These are phyloP conservation scores for Sporodiniella umbellata DNA, from an alignment of 371 early-diverging fungal species.

Conservation along the genomic window DNA sequence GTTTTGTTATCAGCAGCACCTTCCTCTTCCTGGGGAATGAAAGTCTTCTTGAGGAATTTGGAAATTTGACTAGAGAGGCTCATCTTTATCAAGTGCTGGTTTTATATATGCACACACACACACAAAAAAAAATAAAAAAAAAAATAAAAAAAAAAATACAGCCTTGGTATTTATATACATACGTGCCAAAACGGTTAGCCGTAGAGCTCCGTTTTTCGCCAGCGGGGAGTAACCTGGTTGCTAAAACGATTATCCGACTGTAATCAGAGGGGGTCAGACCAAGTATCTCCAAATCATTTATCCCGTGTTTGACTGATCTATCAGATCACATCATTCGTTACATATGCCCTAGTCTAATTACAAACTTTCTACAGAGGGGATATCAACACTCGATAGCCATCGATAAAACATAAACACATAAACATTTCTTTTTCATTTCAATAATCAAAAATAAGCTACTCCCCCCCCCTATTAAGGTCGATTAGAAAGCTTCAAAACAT, in stretches of 20 bases:
- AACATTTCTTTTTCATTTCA: no score
- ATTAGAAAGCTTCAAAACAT: no score
- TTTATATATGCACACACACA: no score
- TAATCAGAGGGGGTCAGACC: neutral
- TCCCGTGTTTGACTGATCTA: neutral
- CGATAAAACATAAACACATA: no score
- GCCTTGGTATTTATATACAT: neutral
- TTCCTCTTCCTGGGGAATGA: slow-evolving; percentile 14
- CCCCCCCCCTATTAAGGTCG: no score
- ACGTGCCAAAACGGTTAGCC: neutral
- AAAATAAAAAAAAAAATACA: neutral
- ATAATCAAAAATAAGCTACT: no score
- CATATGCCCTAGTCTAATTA: no score
- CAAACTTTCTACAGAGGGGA: no score
- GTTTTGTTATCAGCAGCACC: neutral
- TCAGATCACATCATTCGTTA: no score
- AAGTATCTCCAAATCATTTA: neutral
- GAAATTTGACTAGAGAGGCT: slow-evolving; percentile 11
- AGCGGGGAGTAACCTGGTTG: neutral
- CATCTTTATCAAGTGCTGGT: no score
- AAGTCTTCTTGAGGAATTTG: slow-evolving; percentile 19
- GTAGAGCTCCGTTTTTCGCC: neutral
- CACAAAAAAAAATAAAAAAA: neutral
- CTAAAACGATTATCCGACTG: neutral
- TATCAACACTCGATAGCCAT: no score